A percentile compares a stretch with the other conserved stretches of the same genome.
phyloP scores from a whole-genome alignment of 768 basidiomycete genomes.

The Boletus barrowsii region DNA sequence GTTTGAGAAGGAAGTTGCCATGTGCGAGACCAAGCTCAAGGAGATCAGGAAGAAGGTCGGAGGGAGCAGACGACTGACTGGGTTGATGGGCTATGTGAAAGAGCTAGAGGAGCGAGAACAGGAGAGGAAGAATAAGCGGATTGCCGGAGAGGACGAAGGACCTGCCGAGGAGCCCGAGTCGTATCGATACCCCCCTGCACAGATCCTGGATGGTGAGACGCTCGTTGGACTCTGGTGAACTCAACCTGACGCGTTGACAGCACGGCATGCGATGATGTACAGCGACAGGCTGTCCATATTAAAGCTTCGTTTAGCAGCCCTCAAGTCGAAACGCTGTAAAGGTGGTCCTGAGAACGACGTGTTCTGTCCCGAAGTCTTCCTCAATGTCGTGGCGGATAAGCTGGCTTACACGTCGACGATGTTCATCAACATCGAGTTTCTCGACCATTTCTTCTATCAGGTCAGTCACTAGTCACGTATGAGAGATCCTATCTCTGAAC shows the following conservation, averaged over 20 bases:
- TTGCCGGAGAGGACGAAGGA: conserved; percentile 40
- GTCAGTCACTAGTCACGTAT: conserved; percentile 39
- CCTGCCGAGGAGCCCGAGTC: conserved; percentile 55
- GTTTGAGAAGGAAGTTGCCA: conserved; percentile 77
- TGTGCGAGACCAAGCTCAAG: conserved; percentile 84
- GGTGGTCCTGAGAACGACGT: conserved; percentile 84
- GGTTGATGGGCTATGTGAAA: conserved; percentile 77
- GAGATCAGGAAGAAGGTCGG: conserved; percentile 89
- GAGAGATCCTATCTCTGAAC: not conserved
- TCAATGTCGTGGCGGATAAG: conserved; percentile 96
- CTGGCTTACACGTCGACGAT: conserved; percentile 93
- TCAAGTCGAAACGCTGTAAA: conserved; percentile 87
- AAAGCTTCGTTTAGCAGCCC: conserved; percentile 79
- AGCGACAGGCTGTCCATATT: conserved; percentile 77
- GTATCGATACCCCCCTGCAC: conserved; percentile 88
- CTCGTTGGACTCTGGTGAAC: not conserved
- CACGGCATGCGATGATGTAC: conserved; percentile 90
- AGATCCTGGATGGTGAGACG: conserved; percentile 83
- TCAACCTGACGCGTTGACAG: conserved; percentile 39
- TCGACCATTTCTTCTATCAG: conserved; percentile 99
- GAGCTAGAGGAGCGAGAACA: conserved; percentile 75
- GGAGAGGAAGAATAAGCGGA: conserved; percentile 53
- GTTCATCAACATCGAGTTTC: conserved; percentile 98
- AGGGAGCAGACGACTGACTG: conserved; percentile 73
- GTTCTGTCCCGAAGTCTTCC: conserved; percentile 95